Evolutionary conservation across 441 rosid genomes (phyloP), one percentile per base, ranked within the genome.

Genomic region (Cnidoscolus chayamansa): DNA sequence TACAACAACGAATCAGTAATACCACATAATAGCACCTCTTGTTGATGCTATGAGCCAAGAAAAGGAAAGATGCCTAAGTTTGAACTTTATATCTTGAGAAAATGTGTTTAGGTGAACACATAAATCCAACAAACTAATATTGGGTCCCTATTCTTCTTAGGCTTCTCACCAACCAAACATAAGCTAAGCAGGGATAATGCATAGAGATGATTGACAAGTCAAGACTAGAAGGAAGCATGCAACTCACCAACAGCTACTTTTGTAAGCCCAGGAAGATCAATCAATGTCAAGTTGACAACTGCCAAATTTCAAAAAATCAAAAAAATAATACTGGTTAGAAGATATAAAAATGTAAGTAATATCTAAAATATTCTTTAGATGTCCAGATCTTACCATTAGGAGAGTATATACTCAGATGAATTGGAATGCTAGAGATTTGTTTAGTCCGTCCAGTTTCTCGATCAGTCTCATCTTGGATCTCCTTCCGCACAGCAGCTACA

Each of bases 191-290:
- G 32, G 63, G 40, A 67, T 4, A 69, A 55, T 7, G 10, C 20
- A 48, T n/a, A 49, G 13, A 32, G 54, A 57, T 55, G 43, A 75
- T 19, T 55, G 43, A 17, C 70, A 64, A 17, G 67, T 16, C 58
- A 47, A 32, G 11, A 57, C 7, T 4, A 10, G 16, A 59, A 65
- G 55, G 67, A 74, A 40, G 25, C 3, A 64, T 3, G 74, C 58
- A 73, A 84, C 94, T 87, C 79, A 96, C 99, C 99, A 64, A 96
- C 88, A 69, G 99, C 99, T 40, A 96, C 97, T 85, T 96, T 96
- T 20, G 99, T 96, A 63, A 96, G 96, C 73, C 99, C 98, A 53
- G 99, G 98, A 87, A 95, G 97, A 86, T 95, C 99, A 69, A 95
- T 77, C 81, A 95, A 77, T 17, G 99, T 95, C 88, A 95, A 82